Base-by-base conservation (phyloP, 225 moss, liverwort and hornwort genomes). In the Marchantia polymorpha region DNA sequence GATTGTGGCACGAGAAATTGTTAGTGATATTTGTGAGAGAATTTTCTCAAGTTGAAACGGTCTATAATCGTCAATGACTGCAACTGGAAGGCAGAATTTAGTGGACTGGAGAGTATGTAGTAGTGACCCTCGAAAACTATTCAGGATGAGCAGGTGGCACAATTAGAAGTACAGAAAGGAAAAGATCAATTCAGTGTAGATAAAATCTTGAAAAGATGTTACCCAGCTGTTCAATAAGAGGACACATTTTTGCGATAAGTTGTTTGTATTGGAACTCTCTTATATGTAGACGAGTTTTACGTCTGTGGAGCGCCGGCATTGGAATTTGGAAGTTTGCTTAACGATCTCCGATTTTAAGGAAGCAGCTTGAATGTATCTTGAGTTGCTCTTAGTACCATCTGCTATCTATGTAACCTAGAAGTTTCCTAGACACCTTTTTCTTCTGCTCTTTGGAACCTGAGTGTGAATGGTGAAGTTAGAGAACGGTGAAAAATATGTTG, bases 21-120 rank as follows among this genome's bases (percentile, higher is more conserved):
- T 46, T 46, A 31, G 59, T 74, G 11, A 29, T 74, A 52, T 55
- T 23, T 56, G 54, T 74, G 74, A 17, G 30, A 52, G 55, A 46
- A 31, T 74, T 56, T 55, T 75, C 75, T 75, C 75, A 75, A 60
- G 58, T 75, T 59, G 59, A 75, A 75, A 46, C 26, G 13, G 74
- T 15, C 23, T 55, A n/a, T 70, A 22, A 29, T 74, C 26, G 54
- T 52, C 12, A 52, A 7, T 55, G 52, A 52, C 73, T 52, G 51
- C 73, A 52, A 25, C 55, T 56, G 52, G 16, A 53, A 52, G 53
- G 54, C 53, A 73, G 27, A 54, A 53, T 15, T 49, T 54, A 73
- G 58, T 60, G 7, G 17, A 72, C 22, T 52, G 47, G 50, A 72
- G 55, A 74, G 74, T 74, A 74, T 74, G 74, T 55, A 22, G 54